These are phyloP conservation scores for Ceratobasidium sp. DNA, from an alignment of 1,284 basidiomycete species.

Conservation along the genomic window DNA sequence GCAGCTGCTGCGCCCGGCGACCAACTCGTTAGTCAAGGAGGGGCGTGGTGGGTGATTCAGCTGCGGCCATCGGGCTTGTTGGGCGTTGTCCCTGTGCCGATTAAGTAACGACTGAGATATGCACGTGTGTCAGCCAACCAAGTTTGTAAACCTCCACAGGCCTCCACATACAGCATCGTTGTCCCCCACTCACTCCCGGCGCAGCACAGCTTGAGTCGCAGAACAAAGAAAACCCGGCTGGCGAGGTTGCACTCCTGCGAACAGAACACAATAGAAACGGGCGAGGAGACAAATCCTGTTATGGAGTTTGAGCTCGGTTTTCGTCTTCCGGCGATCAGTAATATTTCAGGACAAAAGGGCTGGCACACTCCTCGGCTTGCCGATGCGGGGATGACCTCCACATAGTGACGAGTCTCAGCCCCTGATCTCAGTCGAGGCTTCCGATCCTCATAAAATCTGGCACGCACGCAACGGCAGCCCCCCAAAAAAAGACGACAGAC, in stretches of 20 bases:
- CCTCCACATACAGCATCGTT: conserved; percentile 12
- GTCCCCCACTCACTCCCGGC: background rate
- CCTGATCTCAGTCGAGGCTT: conserved; percentile 29
- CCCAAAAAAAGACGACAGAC: background rate
- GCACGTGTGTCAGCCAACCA: conserved; percentile 6
- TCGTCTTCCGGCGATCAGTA: conserved; percentile 2
- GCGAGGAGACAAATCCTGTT: background rate
- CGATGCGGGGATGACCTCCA: conserved; percentile 4
- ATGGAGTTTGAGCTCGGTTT: background rate
- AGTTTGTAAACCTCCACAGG: conserved; percentile 6
- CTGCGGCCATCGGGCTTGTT: conserved; percentile 16
- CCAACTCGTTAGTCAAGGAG: background rate
- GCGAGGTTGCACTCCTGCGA: background rate
- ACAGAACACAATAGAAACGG: background rate
- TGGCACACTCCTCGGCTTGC: conserved; percentile 7
- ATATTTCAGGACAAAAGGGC: conserved; percentile 18
- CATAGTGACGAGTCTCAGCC: conserved; percentile 22
- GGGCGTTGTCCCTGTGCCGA: background rate
- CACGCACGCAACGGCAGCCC: conserved; percentile 3
- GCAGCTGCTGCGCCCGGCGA: background rate
- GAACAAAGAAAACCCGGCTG: background rate
- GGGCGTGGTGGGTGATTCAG: background rate
- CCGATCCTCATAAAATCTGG: conserved; percentile 10
- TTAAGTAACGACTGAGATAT: background rate
- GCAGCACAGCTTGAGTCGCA: background rate